Percentiles rank a stretch among this genome's conserved stretches.
Conservation (phyloP, 768 basidiomycete species). For the Collybia mongolica region DNA sequence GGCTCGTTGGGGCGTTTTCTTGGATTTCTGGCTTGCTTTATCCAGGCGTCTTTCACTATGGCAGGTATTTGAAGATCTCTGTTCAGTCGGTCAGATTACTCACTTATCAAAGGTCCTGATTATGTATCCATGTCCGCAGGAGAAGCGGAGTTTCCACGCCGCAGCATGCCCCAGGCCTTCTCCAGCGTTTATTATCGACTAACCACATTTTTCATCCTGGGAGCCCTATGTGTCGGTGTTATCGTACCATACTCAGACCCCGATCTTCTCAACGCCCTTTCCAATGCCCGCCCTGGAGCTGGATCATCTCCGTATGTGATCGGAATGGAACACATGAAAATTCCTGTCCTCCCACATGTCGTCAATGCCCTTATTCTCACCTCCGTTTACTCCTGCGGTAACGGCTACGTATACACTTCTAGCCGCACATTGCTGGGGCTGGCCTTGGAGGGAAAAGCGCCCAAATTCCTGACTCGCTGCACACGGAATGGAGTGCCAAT, state of each 20-base stretch:
- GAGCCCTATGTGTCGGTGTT: slow-evolving; percentile 70
- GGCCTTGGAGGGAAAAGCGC: slow-evolving; percentile 60
- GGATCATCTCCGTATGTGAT: slow-evolving; percentile 84
- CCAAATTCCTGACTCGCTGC: slow-evolving; percentile 49
- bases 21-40: slow-evolving; percentile 61
- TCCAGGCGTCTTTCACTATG: slow-evolving; percentile 60
- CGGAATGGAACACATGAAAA: slow-evolving; percentile 68
- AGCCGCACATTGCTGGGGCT: slow-evolving; percentile 52
- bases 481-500: slow-evolving; percentile 57
- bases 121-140: slow-evolving; percentile 62
- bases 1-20: slow-evolving; percentile 58
- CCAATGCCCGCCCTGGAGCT: slow-evolving; percentile 55
- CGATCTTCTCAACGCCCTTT: slow-evolving; percentile 46
- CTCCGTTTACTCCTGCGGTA: slow-evolving; percentile 71
- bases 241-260: slow-evolving; percentile 74
- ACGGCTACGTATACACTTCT: slow-evolving; percentile 64
- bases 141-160: slow-evolving; percentile 68
- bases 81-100: neutral
- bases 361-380: slow-evolving; percentile 72
- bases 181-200: slow-evolving; percentile 77
- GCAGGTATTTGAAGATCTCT: slow-evolving; percentile 36
- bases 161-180: slow-evolving; percentile 69
- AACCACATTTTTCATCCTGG: slow-evolving; percentile 73
- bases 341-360: slow-evolving; percentile 64
- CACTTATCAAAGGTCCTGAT: slow-evolving; percentile 36